Conservation (phyloP, 2,329 filamentous ascomycete species). For the Aspergillus ustus region DNA sequence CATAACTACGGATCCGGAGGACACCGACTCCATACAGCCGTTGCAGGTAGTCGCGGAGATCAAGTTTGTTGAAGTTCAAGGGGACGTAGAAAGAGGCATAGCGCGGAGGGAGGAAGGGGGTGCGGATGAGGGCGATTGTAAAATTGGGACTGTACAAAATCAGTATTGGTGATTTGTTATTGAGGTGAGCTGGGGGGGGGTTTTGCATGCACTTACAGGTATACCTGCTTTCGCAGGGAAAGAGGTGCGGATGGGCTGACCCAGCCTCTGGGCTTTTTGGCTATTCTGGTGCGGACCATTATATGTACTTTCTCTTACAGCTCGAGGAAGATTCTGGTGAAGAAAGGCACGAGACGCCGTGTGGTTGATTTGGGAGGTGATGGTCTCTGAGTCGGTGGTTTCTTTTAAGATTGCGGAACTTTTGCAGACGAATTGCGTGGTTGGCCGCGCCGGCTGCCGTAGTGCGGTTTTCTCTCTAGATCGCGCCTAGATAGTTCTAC, state of each 20-base stretch:
- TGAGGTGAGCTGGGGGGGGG: not conserved
- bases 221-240: conserved; percentile 52
- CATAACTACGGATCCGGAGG: conserved; percentile 74
- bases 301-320: conserved; percentile 15
- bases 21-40: conserved; percentile 80
- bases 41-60: conserved; percentile 92
- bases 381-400: not conserved
- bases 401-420: conserved; percentile 30
- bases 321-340: not conserved
- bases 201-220: conserved; percentile 55
- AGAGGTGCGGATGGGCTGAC: conserved; percentile 32
- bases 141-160: conserved; percentile 71
- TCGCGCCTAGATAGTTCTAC: not conserved
- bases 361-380: conserved; percentile 6
- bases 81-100: conserved; percentile 91
- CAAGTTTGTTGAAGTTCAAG: conserved; percentile 91
- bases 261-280: conserved; percentile 33
- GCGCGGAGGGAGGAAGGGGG: conserved; percentile 72
- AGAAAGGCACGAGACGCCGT: conserved; percentile 2
- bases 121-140: conserved; percentile 76
- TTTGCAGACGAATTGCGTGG: conserved; percentile 36
- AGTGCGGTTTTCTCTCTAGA: conserved; percentile 17
- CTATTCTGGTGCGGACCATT: conserved; percentile 38
- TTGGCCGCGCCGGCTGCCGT: conserved; percentile 43
- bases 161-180: not conserved